Conservation (phyloP, 179 eudicot species). For the Beta lomatogona region DNA sequence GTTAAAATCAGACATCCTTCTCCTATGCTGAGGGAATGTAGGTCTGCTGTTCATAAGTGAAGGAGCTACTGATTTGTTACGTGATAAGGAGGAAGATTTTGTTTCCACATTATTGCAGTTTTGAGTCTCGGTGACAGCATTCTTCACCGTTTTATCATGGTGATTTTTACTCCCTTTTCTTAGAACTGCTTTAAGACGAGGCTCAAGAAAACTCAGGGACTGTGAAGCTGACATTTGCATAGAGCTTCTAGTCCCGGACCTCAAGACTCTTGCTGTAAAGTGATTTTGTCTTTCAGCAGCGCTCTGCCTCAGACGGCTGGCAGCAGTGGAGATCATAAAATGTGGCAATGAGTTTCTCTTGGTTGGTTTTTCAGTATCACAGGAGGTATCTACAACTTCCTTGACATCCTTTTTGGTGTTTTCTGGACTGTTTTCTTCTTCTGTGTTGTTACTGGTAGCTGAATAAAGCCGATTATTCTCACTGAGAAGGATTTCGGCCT, state of each 20-base stretch:
- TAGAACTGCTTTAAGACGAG: constrained; percentile 50
- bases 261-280: constrained; percentile 40
- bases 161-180: constrained; percentile 36
- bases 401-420: constrained; percentile 27
- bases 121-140: constrained; percentile 37
- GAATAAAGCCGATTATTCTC: constrained; percentile 49
- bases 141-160: constrained; percentile 28
- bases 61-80: constrained; percentile 36
- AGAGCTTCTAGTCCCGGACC: constrained; percentile 61
- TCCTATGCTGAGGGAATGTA: constrained; percentile 47
- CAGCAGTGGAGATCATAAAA: constrained; percentile 66
- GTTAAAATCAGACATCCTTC: constrained; percentile 58
- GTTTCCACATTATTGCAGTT: constrained; percentile 35
- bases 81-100: constrained; percentile 31
- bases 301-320: constrained; percentile 59
- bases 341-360: constrained; percentile 54
- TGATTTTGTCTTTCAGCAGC: constrained; percentile 42
- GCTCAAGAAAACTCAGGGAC: constrained; percentile 53
- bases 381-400: constrained; percentile 34
- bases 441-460: constrained; percentile 22
- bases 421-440: constrained; percentile 33
- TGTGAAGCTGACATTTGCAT: constrained; percentile 58
- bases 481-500: constrained; percentile 46
- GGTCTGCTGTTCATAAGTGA: constrained; percentile 47
- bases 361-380: constrained; percentile 35